Base-by-base conservation (phyloP, 2,329 filamentous ascomycete species). In the Colletotrichum tamarilloi region DNA sequence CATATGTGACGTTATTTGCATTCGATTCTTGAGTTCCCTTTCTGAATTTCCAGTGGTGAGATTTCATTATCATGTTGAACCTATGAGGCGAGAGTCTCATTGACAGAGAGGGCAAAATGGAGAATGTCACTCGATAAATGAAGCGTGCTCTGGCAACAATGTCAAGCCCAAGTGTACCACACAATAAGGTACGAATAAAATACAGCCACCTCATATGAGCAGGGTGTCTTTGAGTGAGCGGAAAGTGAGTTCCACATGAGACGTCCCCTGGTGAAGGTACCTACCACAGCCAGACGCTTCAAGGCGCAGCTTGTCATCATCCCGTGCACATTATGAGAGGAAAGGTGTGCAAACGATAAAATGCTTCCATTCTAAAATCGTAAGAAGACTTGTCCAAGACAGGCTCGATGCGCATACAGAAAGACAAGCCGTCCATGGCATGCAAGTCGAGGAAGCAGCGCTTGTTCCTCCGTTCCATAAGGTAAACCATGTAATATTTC, bases 401-500 rank as follows among this genome's bases (percentile, higher is more conserved):
- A 73, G 60, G 69, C 52, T 35, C 63, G 35, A 49, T 62, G 64
- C 57, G 56, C 68, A 62, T 60, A 63, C 38, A 63, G 63, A 70
- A 70, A 73, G 55, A 62, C 60, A 71, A 73, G 67, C 67, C 67
- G 67, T 71, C 46, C 56, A 62, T 59, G 57, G 62, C 49, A 71
- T 73, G 62, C 56, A 65, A 65, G 71, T 70, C 38, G 71, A 66
- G 67, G 67, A 71, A 73, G 56, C 62, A 73, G 67, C 71, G 62
- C 71, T 69, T 55, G 26, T 72, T 66, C 71, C 71, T 73, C 71
- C 56, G 22, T 73, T 56, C 60, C 56, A 38, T 62, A 56, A 56
- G 55, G 46, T 70, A 60, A 62, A 71, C 67, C 71, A 49, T 73
- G 42, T 70, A 49, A 56, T 24, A 42, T 42, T 42, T 16, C 56